phyloP scores from a whole-genome alignment of 2,329 filamentous ascomycete species.

The Hypoxylon sp. region DNA sequence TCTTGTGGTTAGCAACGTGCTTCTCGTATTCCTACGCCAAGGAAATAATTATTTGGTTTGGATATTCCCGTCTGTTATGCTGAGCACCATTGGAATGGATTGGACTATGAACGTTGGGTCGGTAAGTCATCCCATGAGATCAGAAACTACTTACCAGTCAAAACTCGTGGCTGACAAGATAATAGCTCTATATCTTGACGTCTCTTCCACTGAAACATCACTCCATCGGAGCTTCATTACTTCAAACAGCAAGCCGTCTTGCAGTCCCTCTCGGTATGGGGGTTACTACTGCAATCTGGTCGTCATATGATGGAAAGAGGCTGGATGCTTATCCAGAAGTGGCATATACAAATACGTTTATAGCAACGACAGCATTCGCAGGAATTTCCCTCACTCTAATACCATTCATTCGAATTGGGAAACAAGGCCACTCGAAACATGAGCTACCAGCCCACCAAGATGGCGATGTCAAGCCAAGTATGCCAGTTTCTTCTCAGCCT shows the following conservation, averaged over 20 bases:
- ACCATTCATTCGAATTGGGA: conserved; percentile 54
- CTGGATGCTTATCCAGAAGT: conserved; percentile 44
- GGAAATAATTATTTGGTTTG: conserved; percentile 52
- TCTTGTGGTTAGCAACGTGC: conserved; percentile 51
- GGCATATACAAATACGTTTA: conserved; percentile 54
- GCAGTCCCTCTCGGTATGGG: conserved; percentile 54
- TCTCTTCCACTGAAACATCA: conserved; percentile 53
- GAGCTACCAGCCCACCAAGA: conserved; percentile 21
- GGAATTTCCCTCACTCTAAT: conserved; percentile 51
- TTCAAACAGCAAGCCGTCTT: conserved; percentile 53
- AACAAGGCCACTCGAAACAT: conserved; percentile 43
- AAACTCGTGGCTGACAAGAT: conserved; percentile 25
- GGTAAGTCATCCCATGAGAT: conserved; percentile 41
- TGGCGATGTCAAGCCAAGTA: conserved; percentile 19
- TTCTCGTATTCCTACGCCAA: conserved; percentile 53
- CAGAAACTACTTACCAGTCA: background rate
- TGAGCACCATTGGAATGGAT: conserved; percentile 56
- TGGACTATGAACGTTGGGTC: conserved; percentile 57
- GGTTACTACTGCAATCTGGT: conserved; percentile 55
- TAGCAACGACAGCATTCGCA: conserved; percentile 52
- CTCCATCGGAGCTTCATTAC: conserved; percentile 53
- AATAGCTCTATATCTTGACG: conserved; percentile 53
- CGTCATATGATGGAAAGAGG: conserved; percentile 49
- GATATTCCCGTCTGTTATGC: conserved; percentile 54
- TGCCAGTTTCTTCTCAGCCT: conserved; percentile 14